A percentile compares a stretch with the other conserved stretches of the same genome.
Evolutionary conservation across 2,329 filamentous ascomycete genomes (phyloP).

Genomic region (Teratosphaeriaceae sp.): DNA sequence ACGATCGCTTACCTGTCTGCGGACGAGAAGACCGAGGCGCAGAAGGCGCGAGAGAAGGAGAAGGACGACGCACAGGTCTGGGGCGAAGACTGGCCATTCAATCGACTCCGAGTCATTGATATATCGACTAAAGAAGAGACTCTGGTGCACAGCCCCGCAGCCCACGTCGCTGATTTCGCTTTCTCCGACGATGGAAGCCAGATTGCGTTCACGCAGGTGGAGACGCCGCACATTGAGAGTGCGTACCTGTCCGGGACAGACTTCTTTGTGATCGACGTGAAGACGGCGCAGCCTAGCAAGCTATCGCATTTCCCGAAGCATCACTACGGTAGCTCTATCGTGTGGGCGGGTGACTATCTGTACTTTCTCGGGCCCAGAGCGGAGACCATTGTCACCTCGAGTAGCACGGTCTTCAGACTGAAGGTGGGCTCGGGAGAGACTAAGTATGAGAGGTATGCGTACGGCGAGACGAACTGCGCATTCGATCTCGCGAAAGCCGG

Average conservation of each 20-base stretch:
- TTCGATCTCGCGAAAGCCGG: constrained; percentile 8
- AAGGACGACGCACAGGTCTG: constrained; percentile 33
- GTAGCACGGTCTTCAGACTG: constrained; percentile 2
- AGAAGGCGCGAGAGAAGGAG: constrained; percentile 26
- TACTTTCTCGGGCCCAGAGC: constrained; percentile 14
- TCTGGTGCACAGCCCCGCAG: constrained; percentile 12
- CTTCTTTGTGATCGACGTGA: constrained; percentile 12
- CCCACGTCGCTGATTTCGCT: constrained; percentile 23
- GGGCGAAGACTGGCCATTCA: constrained; percentile 31
- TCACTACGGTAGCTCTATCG: constrained; percentile 1
- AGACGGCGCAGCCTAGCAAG: constrained; percentile 4
- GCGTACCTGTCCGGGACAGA: constrained; percentile 15
- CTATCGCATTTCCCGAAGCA: constrained; percentile 1
- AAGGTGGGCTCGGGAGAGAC: not conserved
- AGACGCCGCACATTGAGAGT: constrained; percentile 25
- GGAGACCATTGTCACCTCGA: constrained; percentile 2
- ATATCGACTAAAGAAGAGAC: constrained; percentile 22
- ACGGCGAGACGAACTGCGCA: constrained; percentile 15
- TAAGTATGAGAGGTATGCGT: constrained; percentile 9
- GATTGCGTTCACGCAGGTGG: constrained; percentile 18
- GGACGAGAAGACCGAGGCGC: constrained; percentile 28
- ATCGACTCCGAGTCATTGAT: constrained; percentile 27
- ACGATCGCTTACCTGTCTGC: constrained; percentile 29
- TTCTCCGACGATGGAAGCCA: constrained; percentile 24
- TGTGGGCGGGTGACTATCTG: constrained; percentile 12